A percentile compares a stretch with the other conserved stretches of the same genome.
phyloP scores from a whole-genome alignment of 139 green algal species.

The Coccomyxa sp. region DNA sequence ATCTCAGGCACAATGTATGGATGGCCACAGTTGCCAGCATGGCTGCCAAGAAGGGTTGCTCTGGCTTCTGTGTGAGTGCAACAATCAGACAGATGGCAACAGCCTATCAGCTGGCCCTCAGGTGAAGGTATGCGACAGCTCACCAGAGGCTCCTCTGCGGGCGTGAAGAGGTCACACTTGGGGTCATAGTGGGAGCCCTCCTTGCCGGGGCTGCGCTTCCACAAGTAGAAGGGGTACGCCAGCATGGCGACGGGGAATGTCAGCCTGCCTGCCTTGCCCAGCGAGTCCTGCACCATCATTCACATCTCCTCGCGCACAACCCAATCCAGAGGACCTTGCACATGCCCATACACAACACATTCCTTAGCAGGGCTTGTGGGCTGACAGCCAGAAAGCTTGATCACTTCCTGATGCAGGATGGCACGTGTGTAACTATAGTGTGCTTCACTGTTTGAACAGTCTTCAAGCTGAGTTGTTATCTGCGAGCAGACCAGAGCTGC shows the following conservation, averaged over 20 bases:
- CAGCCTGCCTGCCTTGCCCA: slow-evolving; percentile 66
- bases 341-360: neutral
- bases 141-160: slow-evolving; percentile 53
- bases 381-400: too few species aligned
- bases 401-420: too few species aligned
- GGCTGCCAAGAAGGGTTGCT: too few species aligned
- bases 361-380: too few species aligned
- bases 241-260: slow-evolving; percentile 75
- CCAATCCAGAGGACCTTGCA: neutral
- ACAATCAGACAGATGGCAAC: neutral
- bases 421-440: too few species aligned
- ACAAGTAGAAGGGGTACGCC: slow-evolving; percentile 93
- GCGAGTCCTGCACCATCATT: slow-evolving; percentile 48
- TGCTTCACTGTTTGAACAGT: neutral
- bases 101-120: neutral
- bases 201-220: slow-evolving; percentile 82
- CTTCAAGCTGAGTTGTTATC: neutral
- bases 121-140: neutral
- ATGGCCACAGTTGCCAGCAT: too few species aligned
- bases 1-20: too few species aligned
- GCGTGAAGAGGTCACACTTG: slow-evolving; percentile 77
- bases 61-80: too few species aligned
- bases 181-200: slow-evolving; percentile 89
- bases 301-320: too few species aligned
- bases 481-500: neutral